Evolutionary conservation across 768 basidiomycete genomes (phyloP), one percentile per base, ranked within the genome.

Genomic region (Boletus patriciae): DNA sequence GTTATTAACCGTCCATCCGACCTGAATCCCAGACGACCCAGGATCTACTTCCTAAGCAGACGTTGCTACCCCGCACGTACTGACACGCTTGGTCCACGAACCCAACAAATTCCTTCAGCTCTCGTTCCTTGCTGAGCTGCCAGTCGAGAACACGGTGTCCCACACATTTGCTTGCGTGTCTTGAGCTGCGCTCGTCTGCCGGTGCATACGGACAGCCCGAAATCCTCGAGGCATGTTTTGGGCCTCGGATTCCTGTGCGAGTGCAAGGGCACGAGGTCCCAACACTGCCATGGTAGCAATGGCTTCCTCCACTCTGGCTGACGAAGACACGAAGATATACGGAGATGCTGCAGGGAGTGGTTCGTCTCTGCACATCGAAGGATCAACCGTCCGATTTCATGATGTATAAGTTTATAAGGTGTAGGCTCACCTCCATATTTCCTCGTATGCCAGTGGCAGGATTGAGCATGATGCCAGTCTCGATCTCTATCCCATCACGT

Each of bases 21-120:
- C 63, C 63, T 8, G 47, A 49, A 13, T 67, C 68, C 67, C 65
- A 67, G 31, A 67, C 54, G 43, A 56, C 34, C 67, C 66, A 67
- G n/a, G 52, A 19, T 54, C 51, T 59, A 21, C 13, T 7, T 19
- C 61, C 63, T 13, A 66, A 25, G 34, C 18, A 47, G 25, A 65
- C 11, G 6, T 23, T 48, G 31, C 31, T 33, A 27, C 52, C 57
- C 15, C 25, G 41, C 6, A 43, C 21, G 37, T 25, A 41, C 18
- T 25, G 43, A 46, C 1, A 50, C 11, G 11, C 46, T 48, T 46
- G 55, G 48, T 55, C 31, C 0, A n/a, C 44, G 18, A 63, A 41
- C n/a, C 8, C 51, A 31, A 46, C 49, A 10, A 66, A 65, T 27
- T 55, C 62, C 15, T 47, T 60, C 13, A 66, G 33, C 31, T 48